A percentile compares a stretch with the other conserved stretches of the same genome.
Conservation (phyloP, 371 early-diverging fungal species). For the Saksenaea vasiformis region DNA sequence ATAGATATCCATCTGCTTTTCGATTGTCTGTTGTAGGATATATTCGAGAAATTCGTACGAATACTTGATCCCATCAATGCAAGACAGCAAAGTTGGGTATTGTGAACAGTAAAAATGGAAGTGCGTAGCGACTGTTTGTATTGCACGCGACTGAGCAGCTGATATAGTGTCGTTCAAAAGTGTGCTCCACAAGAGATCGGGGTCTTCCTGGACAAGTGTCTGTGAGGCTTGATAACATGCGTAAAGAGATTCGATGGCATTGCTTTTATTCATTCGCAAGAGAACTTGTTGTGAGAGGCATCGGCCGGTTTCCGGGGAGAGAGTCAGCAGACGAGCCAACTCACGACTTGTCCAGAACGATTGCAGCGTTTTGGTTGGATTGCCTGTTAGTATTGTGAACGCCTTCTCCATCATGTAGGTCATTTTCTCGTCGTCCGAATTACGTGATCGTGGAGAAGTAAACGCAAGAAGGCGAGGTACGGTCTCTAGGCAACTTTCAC, state of each 20-base stretch:
- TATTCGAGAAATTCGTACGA: slow-evolving; percentile 41
- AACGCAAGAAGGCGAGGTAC: slow-evolving; percentile 11
- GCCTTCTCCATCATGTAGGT: slow-evolving; percentile 17
- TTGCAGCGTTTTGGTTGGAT: slow-evolving; percentile 27
- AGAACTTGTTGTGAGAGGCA: slow-evolving; percentile 25
- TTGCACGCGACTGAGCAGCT: slow-evolving; percentile 26
- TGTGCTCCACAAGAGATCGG: slow-evolving; percentile 23
- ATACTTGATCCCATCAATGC: slow-evolving; percentile 46
- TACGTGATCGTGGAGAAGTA: neutral
- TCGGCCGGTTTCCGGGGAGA: slow-evolving; percentile 27
- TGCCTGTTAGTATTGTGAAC: slow-evolving; percentile 23
- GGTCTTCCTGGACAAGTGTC: slow-evolving; percentile 18
- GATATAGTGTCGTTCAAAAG: slow-evolving; percentile 27
- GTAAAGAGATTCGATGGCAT: slow-evolving; percentile 34
- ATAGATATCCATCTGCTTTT: slow-evolving; percentile 33
- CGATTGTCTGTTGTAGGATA: slow-evolving; percentile 27
- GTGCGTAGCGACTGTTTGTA: slow-evolving; percentile 28
- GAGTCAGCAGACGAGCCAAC: slow-evolving; percentile 24
- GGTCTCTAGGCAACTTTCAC: slow-evolving; percentile 12
- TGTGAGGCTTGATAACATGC: slow-evolving; percentile 29
- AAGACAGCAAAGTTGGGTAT: slow-evolving; percentile 42
- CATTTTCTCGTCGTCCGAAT: slow-evolving; percentile 2
- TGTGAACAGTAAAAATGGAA: slow-evolving; percentile 39
- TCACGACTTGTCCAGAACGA: slow-evolving; percentile 31
- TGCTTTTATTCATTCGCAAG: slow-evolving; percentile 32